Evolutionary conservation across 2,329 filamentous ascomycete species (phyloP), one percentile per base, ranked within the genome.

Genomic region (Neofusicoccum parvum): DNA sequence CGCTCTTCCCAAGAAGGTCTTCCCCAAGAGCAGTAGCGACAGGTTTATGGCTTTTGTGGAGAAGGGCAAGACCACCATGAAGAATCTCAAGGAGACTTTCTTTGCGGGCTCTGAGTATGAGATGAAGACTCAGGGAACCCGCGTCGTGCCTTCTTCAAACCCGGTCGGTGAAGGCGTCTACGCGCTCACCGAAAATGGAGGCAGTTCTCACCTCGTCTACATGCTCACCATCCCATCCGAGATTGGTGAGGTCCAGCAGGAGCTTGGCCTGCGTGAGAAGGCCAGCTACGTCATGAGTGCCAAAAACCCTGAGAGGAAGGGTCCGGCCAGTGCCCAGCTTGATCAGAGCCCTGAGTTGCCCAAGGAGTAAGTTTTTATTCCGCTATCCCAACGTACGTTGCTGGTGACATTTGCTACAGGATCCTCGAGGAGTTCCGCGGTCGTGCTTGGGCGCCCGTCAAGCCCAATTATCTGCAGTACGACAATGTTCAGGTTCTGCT

Each of bases 81-180:
- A 88, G 32, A 84, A 90, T 6, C 81, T 97, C n/a, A 90, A 89
- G 72, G 87, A 91, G 3, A 85, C 85, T 5, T 92, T 96, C 75
- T 82, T 95, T 68, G 76, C 83, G 0, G 85, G 86, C 0, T 82
- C 80, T 0, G 87, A 90, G 11, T 94, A 96, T 74, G 83, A 87
- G 60, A 96, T 92, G 7, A 89, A 92, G 79, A 94, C 92, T 0
- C 81, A 79, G 2, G 92, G 92, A 1, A 86, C 85, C 14, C 86
- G 91, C 12, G 87, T 90, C 59, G 84, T 82, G 0, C 88, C 91
- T 0, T 87, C 90, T 1, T 89, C 91, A 1, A 89, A 86, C 0
- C 91, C 91, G 0, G 83, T 93, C n/a, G 93, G 88, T 0, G 92
- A 96, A 75, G 94, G 93, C 0, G 87, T 96, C 0, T 97, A 97